phyloP scores from a whole-genome alignment of 495 filamentous ascomycete genomes.

The Aspergillus haitiensis region DNA sequence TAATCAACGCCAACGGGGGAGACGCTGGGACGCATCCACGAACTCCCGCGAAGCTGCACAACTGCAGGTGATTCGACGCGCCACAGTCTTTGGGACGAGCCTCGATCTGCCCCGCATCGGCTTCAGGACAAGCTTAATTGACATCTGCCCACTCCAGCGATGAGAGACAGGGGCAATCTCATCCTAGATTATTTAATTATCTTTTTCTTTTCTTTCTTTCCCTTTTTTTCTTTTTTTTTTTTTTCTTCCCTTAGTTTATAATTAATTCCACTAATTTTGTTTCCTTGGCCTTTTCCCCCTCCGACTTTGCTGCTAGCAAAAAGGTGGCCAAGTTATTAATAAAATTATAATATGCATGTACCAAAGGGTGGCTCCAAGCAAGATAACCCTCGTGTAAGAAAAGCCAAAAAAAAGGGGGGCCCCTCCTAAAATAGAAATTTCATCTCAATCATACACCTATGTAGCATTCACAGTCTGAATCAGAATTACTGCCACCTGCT shows the following conservation, averaged over 20 bases:
- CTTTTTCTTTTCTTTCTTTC: background rate
- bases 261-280: background rate
- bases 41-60: conserved; percentile 12
- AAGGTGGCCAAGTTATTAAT: too few relatives aligned
- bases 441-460: background rate
- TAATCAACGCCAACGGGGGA: conserved; percentile 18
- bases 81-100: conserved; percentile 20
- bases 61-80: conserved; percentile 22
- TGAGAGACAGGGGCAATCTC: conserved; percentile 2
- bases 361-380: background rate
- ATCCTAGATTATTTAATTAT: background rate
- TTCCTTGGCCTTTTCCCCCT: background rate
- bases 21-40: conserved; percentile 18
- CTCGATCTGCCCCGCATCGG: conserved; percentile 32
- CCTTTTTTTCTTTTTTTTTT: conserved; percentile 4
- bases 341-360: too few relatives aligned
- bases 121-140: conserved; percentile 26
- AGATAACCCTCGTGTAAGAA: background rate
- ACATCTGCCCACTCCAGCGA: conserved; percentile 15
- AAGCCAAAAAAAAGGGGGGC: background rate
- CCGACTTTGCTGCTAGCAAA: too few relatives aligned
- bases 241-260: background rate
- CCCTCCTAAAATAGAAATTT: background rate
- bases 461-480: background rate
- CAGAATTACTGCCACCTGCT: background rate